phyloP scores from a whole-genome alignment of 305 asterid genomes.

The Rubia tinctorum region DNA sequence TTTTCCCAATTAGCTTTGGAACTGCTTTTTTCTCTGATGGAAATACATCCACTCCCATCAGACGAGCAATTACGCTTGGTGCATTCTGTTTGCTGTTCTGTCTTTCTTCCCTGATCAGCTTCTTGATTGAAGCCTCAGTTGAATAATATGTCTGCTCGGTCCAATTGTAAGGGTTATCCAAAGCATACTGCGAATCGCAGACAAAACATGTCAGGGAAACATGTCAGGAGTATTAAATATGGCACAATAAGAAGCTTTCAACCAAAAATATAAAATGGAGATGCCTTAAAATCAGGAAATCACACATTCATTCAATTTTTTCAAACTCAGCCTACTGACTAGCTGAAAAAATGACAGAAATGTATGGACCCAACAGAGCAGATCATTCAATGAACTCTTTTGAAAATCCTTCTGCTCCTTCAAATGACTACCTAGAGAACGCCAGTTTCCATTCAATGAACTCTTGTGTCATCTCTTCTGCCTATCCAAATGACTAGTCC shows the following conservation, averaged over 20 bases:
- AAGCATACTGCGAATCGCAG: conserved; percentile 50
- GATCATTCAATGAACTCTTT: neutral
- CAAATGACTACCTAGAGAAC: neutral
- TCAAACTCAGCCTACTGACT: neutral
- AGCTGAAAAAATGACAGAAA: neutral
- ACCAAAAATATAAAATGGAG: neutral
- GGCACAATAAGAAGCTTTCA: neutral
- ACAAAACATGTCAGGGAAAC: neutral
- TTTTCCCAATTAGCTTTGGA: conserved; percentile 28
- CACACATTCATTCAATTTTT: neutral
- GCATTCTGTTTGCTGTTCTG: conserved; percentile 44
- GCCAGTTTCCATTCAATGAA: neutral
- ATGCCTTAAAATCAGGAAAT: neutral
- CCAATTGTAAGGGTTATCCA: conserved; percentile 43
- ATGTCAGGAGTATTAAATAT: neutral
- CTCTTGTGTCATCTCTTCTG: neutral
- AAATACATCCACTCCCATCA: conserved; percentile 88
- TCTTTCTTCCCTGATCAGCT: conserved; percentile 66
- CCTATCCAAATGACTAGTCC: neutral
- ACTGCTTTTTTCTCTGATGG: conserved; percentile 53
- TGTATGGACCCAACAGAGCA: neutral
- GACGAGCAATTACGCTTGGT: conserved; percentile 93
- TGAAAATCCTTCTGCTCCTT: neutral
- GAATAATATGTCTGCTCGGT: conserved; percentile 38
- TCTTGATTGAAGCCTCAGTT: conserved; percentile 66